phyloP scores from a whole-genome alignment of 495 filamentous ascomycete genomes.

The Penicillium lividum region DNA sequence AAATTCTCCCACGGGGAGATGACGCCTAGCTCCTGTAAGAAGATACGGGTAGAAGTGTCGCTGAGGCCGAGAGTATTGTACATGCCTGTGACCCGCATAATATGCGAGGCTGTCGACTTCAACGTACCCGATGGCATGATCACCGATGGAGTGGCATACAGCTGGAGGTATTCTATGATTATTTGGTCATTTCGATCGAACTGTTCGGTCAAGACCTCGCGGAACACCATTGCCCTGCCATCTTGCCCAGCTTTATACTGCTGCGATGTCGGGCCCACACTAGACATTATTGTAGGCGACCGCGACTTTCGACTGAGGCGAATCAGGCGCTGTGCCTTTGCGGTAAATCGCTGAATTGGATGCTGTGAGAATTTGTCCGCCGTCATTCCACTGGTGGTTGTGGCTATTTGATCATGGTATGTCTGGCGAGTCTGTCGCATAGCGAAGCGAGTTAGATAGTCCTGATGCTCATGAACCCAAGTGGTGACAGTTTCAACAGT shows the following conservation, averaged over 20 bases:
- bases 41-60: slow-evolving; percentile 58
- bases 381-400: not conserved
- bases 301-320: slow-evolving; percentile 64
- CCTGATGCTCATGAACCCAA: slow-evolving; percentile 63
- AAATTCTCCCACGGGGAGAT: slow-evolving; percentile 79
- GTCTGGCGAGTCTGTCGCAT: slow-evolving; percentile 17
- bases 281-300: slow-evolving; percentile 57
- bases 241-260: slow-evolving; percentile 38
- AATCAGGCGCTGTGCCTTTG: slow-evolving; percentile 65
- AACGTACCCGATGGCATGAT: slow-evolving; percentile 57
- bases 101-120: slow-evolving; percentile 63
- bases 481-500: slow-evolving; percentile 47
- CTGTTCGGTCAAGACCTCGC: slow-evolving; percentile 35
- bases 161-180: slow-evolving; percentile 70
- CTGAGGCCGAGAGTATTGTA: slow-evolving; percentile 64
- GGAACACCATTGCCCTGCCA: slow-evolving; percentile 41
- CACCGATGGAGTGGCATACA: slow-evolving; percentile 47
- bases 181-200: slow-evolving; percentile 49
- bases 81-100: slow-evolving; percentile 69
- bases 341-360: slow-evolving; percentile 59
- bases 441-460: slow-evolving; percentile 37
- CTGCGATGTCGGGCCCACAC: slow-evolving; percentile 49
- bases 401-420: not conserved
- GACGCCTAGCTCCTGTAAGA: slow-evolving; percentile 85
- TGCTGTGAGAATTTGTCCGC: slow-evolving; percentile 19